Evolutionary conservation across 352 stramenopile species (phyloP).

Genomic region (Aphanomyces invadans): DNA sequence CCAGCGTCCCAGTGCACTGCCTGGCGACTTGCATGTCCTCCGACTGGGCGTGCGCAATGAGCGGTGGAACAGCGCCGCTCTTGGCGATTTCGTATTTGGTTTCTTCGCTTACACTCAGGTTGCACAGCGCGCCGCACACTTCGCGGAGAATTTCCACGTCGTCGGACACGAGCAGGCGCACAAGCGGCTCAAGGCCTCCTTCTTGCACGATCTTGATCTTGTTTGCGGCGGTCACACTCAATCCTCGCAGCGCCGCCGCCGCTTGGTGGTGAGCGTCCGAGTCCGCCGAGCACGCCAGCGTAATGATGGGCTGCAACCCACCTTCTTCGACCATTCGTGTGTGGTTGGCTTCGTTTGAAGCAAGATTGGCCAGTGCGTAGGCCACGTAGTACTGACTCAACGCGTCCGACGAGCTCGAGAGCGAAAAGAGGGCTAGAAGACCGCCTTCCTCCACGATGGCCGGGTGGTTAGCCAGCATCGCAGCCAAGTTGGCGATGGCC

Average conservation of each 20-base stretch:
- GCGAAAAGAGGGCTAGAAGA: conserved; percentile 86
- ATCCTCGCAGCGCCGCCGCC: conserved; percentile 87
- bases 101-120: conserved; percentile 92
- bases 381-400: conserved; percentile 94
- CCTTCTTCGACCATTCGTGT: conserved; percentile 92
- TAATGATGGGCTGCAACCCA: conserved; percentile 93
- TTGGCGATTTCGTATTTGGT: conserved; percentile 97
- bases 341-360: conserved; percentile 90
- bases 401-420: conserved; percentile 89
- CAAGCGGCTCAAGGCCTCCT: conserved; percentile 90
- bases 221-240: conserved; percentile 85
- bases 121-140: conserved; percentile 90
- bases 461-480: conserved; percentile 92
- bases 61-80: conserved; percentile 80
- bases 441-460: conserved; percentile 88
- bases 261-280: conserved; percentile 93
- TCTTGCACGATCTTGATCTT: conserved; percentile 97
- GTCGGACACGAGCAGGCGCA: conserved; percentile 80
- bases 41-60: conserved; percentile 88
- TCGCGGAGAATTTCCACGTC: conserved; percentile 93
- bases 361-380: conserved; percentile 92
- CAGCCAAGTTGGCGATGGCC: conserved; percentile 91
- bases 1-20: conserved; percentile 88
- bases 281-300: conserved; percentile 85
- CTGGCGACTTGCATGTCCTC: conserved; percentile 90